Evolutionary conservation across 106 monocot genomes (phyloP).

Genomic region (Alisma plantagoaquatica): DNA sequence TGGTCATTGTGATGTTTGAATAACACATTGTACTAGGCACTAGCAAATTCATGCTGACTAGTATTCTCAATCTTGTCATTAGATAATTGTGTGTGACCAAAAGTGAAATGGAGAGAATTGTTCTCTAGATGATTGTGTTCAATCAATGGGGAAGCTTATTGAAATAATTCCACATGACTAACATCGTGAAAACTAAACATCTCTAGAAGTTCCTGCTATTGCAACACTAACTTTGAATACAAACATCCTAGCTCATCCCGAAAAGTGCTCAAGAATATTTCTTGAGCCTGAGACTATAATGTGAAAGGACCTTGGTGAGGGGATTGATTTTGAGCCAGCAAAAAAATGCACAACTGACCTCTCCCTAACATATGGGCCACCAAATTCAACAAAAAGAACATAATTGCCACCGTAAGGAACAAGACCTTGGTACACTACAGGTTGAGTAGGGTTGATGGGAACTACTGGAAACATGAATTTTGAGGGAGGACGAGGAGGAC

Average conservation of each 20-base stretch:
- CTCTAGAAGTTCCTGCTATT: too few relatives aligned
- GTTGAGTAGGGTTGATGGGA: conserved; percentile 36
- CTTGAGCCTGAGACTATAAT: neutral
- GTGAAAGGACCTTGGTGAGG: conserved; percentile 11
- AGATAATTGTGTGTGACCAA: neutral
- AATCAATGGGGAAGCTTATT: too few relatives aligned
- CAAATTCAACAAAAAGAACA: conserved; percentile 29
- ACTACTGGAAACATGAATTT: conserved; percentile 29
- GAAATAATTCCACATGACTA: too few relatives aligned
- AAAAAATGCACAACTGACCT: conserved; percentile 14
- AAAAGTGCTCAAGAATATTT: too few relatives aligned
- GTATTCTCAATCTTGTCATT: conserved; percentile 24
- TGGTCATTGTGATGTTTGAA: conserved; percentile 43
- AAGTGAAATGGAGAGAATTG: too few relatives aligned
- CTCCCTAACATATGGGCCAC: conserved; percentile 19
- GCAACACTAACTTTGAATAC: too few relatives aligned
- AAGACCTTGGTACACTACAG: conserved; percentile 44
- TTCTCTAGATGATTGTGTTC: too few relatives aligned
- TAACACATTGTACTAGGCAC: conserved; percentile 44
- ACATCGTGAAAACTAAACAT: too few relatives aligned
- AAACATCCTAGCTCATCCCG: too few relatives aligned
- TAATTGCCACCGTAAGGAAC: conserved; percentile 49
- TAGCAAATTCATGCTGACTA: conserved; percentile 16
- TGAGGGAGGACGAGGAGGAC: conserved; percentile 38
- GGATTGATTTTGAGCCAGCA: conserved; percentile 18